Base-by-base conservation (phyloP, 1,284 basidiomycete genomes). In the Wolfiporia cocos region DNA sequence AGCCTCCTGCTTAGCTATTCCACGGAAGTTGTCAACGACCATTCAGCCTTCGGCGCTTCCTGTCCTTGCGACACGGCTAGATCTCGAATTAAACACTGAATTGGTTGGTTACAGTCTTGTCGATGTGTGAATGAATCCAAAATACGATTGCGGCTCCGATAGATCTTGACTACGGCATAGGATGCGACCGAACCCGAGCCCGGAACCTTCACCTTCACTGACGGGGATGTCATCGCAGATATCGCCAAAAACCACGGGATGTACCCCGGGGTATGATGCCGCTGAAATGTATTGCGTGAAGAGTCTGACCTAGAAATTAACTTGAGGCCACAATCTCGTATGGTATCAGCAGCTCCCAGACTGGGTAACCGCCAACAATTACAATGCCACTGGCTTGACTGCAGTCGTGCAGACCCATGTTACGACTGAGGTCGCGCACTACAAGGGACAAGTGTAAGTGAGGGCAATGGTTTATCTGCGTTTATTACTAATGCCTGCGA, bases 321-420 rank as follows among this genome's bases (percentile, higher is more conserved):
- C 2, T 34, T 20, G 39, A 55, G 52, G 71, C 5, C 73, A 73
- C 54, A 73, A 68, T 49, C 72, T 71, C 47, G 74, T 77, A 30
- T 78, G 76, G 77, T 65, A 78, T 52, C 70, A 66, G 44, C 74
- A 78, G 49, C 62, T 77, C 1, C 70, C 74, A 0, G 60, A 52
- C 56, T 78, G 74, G 74, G 70, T 77, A 6, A 64, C 67, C 1
- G 46, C 59, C 36, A 67, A 70, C 11, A 61, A 59, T 49, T 74
- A 70, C 50, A 59, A 66, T 44, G 64, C 66, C 21, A 58, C 66
- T 1, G 67, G 67, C 14, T 60, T 77, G 19, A 60, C 67, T 14
- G 59, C 63, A 19, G 65, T 75, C 34, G 57, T 79, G 10, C 53
- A 67, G 44, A 70, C 58, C 28, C 74, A 77, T 49, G 69, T 67